Evolutionary conservation across 2,329 filamentous ascomycete genomes (phyloP), one percentile per base, ranked within the genome.

Genomic region (Penicillium sp.): DNA sequence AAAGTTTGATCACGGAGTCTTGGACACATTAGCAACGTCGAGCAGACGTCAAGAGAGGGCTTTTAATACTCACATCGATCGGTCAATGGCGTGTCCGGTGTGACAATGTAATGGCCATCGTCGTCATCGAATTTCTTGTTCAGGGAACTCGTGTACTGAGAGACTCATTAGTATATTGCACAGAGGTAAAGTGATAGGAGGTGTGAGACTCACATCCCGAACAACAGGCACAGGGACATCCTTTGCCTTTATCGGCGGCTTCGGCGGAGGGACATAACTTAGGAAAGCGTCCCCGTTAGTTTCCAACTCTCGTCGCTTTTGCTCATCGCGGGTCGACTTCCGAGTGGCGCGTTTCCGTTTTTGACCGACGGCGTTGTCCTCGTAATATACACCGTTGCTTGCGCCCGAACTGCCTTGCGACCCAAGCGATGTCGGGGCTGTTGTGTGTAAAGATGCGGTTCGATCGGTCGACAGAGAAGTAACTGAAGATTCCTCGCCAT

Each of bases 101-200:
- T 84, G 18, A 99, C 91, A 60, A 97, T 89, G 66, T 96, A 99
- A 71, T 99, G 93, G 4, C 93, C 93, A 62, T 99, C 93, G 38
- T 96, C 90, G 58, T 99, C 93, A 63, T 99, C 93, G 37, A 93
- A 86, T 67, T 95, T 93, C 60, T 84, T 78, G 57, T 83, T 71
- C 50, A 77, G 75, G 41, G 67, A 62, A 56, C 72, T 73, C 3
- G 71, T 67, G 53, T 73, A 75, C 77, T 80, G 55, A 30, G 37
- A 19, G 10, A 18, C 45, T 46, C 48, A 50, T 42, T 40, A 52
- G 46, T 33, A 16, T 16, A 45, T 42, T 52, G 31, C 57, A 46
- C 27, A 14, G 40, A 51, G 41, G 6, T 41, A 43, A 33, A 36
- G 41, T 16, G 41, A 13, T 16, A 35, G 7, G 19, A 11, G 35